A percentile compares a stretch with the other conserved stretches of the same genome.
Conservation (phyloP, 306 rosid genomes). For the Cotoneaster glaucophyllus region DNA sequence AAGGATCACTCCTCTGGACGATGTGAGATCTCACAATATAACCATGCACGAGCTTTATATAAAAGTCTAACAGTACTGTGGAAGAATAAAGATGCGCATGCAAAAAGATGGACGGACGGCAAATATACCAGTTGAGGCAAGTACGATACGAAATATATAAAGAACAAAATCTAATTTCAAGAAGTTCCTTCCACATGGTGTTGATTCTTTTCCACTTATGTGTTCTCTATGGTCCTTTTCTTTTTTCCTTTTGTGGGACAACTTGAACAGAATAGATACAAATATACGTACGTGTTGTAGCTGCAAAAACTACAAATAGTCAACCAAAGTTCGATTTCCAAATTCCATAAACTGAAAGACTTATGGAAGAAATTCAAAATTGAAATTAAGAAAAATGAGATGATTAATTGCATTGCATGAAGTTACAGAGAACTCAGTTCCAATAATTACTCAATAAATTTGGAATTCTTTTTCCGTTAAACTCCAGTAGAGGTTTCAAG, state of each 20-base stretch:
- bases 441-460: neutral
- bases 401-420: neutral
- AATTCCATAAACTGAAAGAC: neutral
- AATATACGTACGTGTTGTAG: neutral
- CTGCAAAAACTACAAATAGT: neutral
- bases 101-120: neutral
- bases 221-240: neutral
- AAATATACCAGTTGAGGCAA: slow-evolving; percentile 19
- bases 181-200: slow-evolving; percentile 2
- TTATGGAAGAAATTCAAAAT: neutral
- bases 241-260: neutral
- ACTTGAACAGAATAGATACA: neutral
- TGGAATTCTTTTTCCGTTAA: neutral
- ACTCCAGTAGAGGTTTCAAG: neutral
- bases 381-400: too few relatives aligned
- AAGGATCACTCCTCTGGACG: too few relatives aligned
- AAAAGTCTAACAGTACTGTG: neutral
- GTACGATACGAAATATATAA: slow-evolving; percentile 5
- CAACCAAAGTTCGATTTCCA: neutral
- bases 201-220: neutral
- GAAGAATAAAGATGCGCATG: neutral
- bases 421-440: neutral
- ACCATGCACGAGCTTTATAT: neutral
- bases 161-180: slow-evolving; percentile 26
- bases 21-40: too few relatives aligned